Evolutionary conservation across 2,329 filamentous ascomycete genomes (phyloP).

Genomic region (Aspergillus sp.): DNA sequence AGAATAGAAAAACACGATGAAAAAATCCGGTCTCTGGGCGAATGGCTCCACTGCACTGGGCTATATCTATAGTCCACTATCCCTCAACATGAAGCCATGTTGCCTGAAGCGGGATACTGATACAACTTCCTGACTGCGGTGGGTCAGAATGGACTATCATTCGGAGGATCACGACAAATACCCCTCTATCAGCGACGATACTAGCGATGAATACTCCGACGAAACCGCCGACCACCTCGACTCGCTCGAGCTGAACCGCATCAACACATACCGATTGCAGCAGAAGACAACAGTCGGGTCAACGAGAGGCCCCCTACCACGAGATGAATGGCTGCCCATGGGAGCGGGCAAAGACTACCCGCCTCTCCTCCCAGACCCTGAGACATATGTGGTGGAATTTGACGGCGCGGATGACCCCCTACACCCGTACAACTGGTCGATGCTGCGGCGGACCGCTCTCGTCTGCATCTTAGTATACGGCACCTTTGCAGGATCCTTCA

Average conservation of each 20-base stretch:
- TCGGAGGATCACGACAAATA: background rate
- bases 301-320: slow-evolving; percentile 15
- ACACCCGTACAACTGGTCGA: slow-evolving; percentile 53
- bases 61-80: background rate
- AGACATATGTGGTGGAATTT: slow-evolving; percentile 57
- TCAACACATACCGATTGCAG: slow-evolving; percentile 21
- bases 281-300: slow-evolving; percentile 21
- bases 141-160: background rate
- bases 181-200: slow-evolving; percentile 3
- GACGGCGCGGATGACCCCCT: slow-evolving; percentile 51
- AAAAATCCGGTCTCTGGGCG: background rate
- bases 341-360: slow-evolving; percentile 49
- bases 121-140: background rate
- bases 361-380: slow-evolving; percentile 46
- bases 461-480: slow-evolving; percentile 39
- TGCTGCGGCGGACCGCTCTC: slow-evolving; percentile 31
- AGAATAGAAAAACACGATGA: background rate
- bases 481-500: slow-evolving; percentile 52
- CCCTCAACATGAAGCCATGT: background rate
- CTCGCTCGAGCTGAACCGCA: slow-evolving; percentile 18
- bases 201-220: slow-evolving; percentile 10
- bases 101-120: background rate
- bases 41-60: background rate
- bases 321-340: slow-evolving; percentile 23
- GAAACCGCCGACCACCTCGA: slow-evolving; percentile 14